Evolutionary conservation across 139 green algal species (phyloP).

Genomic region (Picochlorum sp.): DNA sequence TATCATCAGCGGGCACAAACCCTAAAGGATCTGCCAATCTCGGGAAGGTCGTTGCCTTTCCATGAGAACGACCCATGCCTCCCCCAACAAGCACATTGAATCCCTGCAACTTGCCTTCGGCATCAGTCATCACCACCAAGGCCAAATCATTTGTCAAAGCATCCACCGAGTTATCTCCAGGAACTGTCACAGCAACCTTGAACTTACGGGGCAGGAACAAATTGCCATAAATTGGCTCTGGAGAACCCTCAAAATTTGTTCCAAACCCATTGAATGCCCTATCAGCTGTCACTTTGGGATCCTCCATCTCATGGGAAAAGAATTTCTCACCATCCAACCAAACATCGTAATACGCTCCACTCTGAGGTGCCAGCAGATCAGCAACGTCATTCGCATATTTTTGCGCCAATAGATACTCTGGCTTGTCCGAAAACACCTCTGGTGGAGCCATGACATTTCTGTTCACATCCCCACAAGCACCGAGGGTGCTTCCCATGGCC

Average conservation of each 20-base stretch:
- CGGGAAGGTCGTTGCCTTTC: constrained; percentile 78
- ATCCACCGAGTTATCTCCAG: constrained; percentile 92
- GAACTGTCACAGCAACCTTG: constrained; percentile 84
- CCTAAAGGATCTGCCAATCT: constrained; percentile 82
- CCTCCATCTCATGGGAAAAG: constrained; percentile 75
- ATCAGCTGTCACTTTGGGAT: constrained; percentile 77
- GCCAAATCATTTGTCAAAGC: constrained; percentile 94
- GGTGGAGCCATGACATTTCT: constrained; percentile 84
- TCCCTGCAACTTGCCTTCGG: constrained; percentile 65
- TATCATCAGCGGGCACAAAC: constrained; percentile 90
- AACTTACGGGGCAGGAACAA: constrained; percentile 98
- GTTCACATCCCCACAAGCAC: constrained; percentile 95
- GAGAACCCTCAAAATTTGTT: constrained; percentile 90
- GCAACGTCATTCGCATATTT: constrained; percentile 62
- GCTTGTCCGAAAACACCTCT: constrained; percentile 66
- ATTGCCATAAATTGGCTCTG: constrained; percentile 96
- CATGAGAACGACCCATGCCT: constrained; percentile 81
- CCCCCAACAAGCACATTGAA: constrained; percentile 92
- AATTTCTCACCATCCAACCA: constrained; percentile 99
- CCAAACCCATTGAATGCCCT: constrained; percentile 81
- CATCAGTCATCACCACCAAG: constrained; percentile 78
- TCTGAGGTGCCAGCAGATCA: constrained; percentile 81
- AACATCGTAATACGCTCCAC: constrained; percentile 97
- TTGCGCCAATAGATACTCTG: constrained; percentile 66
- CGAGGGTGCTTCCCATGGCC: constrained; percentile 96